Base-by-base conservation (phyloP, 208 protist genomes). In the Strigomonas oncopelti region DNA sequence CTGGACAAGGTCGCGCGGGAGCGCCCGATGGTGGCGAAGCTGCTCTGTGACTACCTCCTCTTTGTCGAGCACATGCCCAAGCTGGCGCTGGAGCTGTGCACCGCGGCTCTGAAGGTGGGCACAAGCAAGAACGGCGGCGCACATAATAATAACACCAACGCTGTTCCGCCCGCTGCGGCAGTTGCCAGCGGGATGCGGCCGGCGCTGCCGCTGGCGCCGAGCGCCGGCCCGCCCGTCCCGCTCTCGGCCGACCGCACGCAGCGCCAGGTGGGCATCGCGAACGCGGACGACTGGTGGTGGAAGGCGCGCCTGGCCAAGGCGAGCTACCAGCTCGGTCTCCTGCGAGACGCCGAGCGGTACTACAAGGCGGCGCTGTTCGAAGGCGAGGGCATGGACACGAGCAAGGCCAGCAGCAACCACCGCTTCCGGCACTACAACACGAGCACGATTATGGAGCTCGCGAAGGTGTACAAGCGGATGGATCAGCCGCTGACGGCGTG, bases 211-310 rank as follows among this genome's bases (percentile, higher is more conserved):
- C 29, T n/a, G 31, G 16, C 25, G 55, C 54, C 9, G 8, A 31
- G 2, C 22, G 22, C 27, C 5, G 22, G n/a, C 13, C 28, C 48
- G 13, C 5, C 32, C 14, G 2, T 27, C 42, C 18, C 38, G 13
- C 45, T 20, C 3, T 1, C 55, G 20, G 20, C 31, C 24, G 20
- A n/a, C 20, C 24, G n/a, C 7, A 14, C 29, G 18, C 65, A 69
- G 69, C 34, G 55, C 65, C 80, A 87, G 61, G 70, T 77, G 1
- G 81, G 81, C 61, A 85, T 90, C 31, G 25, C 60, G 16, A 78
- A 65, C 62, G 78, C 76, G 28, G 80, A 89, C 36, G 94, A 98
- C 75, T 98, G 96, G 96, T 98, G 93, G 92, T 98, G 97, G 96
- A 94, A 96, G 72, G 88, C 91, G 55, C 80, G 94, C 3, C 78